Conservation (phyloP, 306 rosid genomes). For the Cyamopsis tetragonoloba region DNA sequence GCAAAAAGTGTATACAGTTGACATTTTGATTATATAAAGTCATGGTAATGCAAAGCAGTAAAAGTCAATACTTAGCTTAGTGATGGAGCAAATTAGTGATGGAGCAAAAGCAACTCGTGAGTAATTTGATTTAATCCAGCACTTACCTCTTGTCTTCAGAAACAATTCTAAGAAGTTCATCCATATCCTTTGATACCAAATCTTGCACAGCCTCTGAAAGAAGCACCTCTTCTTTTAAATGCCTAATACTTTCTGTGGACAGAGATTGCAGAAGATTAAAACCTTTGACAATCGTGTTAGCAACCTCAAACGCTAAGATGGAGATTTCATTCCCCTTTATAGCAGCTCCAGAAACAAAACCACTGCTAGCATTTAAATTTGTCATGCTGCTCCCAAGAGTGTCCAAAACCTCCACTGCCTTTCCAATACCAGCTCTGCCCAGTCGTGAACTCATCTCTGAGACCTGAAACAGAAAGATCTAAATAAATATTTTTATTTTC, state of each 20-base stretch:
- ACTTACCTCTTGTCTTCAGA: constrained; percentile 72
- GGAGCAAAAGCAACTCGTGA: not conserved
- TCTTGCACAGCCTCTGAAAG: constrained; percentile 59
- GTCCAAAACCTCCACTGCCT: constrained; percentile 78
- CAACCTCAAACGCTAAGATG: constrained; percentile 77
- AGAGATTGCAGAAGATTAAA: constrained; percentile 66
- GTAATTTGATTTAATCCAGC: not conserved
- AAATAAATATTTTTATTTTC: not conserved
- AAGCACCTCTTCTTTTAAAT: constrained; percentile 61
- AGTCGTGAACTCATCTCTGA: constrained; percentile 67
- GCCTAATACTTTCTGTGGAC: constrained; percentile 44
- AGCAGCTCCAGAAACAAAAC: constrained; percentile 54
- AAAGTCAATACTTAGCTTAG: constrained; percentile 1
- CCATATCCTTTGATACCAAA: constrained; percentile 61
- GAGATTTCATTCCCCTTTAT: constrained; percentile 66
- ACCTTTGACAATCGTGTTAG: constrained; percentile 77
- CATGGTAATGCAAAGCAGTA: not conserved
- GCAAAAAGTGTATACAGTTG: constrained; percentile 23
- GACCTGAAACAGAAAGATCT: constrained; percentile 46
- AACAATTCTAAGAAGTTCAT: constrained; percentile 57
- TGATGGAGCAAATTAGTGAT: not conserved
- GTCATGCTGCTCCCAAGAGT: constrained; percentile 87
- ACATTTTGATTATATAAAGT: not conserved
- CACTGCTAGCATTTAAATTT: constrained; percentile 58
- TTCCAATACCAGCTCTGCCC: constrained; percentile 66